phyloP scores from a whole-genome alignment of 179 eudicot species.

The Spinacia oleracea region DNA sequence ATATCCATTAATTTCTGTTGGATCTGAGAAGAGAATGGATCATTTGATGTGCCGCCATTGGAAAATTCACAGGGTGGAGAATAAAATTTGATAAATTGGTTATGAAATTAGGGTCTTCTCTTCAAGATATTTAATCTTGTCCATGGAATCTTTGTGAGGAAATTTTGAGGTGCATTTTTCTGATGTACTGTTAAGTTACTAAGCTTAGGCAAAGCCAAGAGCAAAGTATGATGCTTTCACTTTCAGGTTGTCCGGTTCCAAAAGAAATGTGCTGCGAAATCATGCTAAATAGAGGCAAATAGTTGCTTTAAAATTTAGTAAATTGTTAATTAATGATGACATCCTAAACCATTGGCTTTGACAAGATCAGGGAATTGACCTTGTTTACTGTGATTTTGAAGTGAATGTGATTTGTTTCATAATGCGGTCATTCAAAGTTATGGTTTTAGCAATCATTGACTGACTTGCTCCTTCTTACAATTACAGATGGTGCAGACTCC shows the following conservation, averaged over 20 bases:
- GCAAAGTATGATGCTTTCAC: constrained; percentile 4
- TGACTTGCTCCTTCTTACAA: neutral
- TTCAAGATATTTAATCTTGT: constrained; percentile 21
- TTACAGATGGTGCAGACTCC: constrained; percentile 91
- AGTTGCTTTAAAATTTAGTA: neutral
- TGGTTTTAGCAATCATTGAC: neutral
- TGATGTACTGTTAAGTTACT: neutral
- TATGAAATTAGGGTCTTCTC: neutral
- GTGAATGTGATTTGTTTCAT: neutral
- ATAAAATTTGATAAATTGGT: neutral
- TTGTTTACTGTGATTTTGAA: neutral
- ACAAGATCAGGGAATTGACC: neutral
- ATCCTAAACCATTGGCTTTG: neutral
- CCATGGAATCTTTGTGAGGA: neutral
- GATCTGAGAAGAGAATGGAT: constrained; percentile 14
- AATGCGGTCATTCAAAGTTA: neutral
- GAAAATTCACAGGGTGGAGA: neutral
- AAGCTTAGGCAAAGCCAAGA: neutral
- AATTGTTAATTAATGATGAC: neutral
- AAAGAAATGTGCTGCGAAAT: neutral
- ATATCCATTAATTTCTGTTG: neutral
- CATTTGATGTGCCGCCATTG: neutral
- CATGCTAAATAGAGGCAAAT: neutral
- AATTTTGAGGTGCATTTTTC: neutral
- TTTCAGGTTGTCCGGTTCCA: neutral